phyloP scores from a whole-genome alignment of 139 green algal genomes.

The Picochlorum sp. region DNA sequence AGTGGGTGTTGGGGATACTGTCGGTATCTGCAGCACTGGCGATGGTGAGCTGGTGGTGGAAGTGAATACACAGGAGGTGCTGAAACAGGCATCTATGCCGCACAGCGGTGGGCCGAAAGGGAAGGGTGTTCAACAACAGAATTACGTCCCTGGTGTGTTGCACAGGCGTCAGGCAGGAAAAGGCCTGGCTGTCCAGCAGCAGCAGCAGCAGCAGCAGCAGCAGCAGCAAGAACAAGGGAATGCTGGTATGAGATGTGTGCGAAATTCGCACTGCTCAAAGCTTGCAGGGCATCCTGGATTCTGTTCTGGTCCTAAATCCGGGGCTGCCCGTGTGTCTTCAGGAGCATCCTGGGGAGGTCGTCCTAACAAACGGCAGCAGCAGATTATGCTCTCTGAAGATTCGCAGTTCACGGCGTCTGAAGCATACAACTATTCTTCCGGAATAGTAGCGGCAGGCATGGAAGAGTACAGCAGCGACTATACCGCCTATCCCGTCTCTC shows the following conservation, averaged over 20 bases:
- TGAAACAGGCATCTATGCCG: no score
- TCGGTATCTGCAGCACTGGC: slow-evolving; percentile 41
- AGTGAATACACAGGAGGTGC: slow-evolving; percentile 26
- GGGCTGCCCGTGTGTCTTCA: background rate
- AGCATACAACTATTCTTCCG: background rate
- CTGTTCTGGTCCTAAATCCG: slow-evolving; percentile 32
- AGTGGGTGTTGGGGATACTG: slow-evolving; percentile 39
- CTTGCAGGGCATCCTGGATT: slow-evolving; percentile 37
- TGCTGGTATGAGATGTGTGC: slow-evolving; percentile 12
- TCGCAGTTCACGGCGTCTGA: background rate
- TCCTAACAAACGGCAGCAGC: no score
- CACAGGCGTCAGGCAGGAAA: background rate
- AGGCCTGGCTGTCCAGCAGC: background rate
- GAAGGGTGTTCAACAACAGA: no score
- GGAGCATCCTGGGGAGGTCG: background rate
- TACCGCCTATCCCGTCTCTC: background rate
- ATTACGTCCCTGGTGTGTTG: no score
- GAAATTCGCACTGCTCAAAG: slow-evolving; percentile 41
- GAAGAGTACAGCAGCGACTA: background rate
- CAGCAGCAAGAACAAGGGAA: slow-evolving; percentile 7
- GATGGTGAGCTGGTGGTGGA: slow-evolving; percentile 40
- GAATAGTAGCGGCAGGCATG: background rate
- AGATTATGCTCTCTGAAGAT: no score
- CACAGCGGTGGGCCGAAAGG: no score
- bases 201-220: slow-evolving; percentile 11